phyloP scores from a whole-genome alignment of 352 stramenopile genomes.

The Phytophthora megakarya region DNA sequence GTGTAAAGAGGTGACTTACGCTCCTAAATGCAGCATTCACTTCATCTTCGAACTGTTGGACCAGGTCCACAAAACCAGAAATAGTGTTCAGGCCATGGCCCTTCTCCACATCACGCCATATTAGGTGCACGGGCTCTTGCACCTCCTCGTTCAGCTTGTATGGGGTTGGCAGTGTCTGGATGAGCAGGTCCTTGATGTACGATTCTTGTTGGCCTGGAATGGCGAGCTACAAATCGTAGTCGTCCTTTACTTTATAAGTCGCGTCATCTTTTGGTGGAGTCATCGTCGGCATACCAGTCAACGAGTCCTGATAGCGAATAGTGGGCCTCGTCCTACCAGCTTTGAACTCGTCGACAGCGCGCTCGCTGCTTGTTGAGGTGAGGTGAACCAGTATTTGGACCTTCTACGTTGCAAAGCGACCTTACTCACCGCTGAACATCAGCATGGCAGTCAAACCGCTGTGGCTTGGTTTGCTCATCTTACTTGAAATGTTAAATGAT shows the following conservation, averaged over 20 bases:
- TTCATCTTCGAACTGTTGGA: background rate
- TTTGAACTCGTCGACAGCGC: background rate
- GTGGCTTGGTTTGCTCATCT: constrained; percentile 6
- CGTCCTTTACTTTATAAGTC: background rate
- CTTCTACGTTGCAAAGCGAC: background rate
- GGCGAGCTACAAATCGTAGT: background rate
- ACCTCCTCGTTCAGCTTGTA: background rate
- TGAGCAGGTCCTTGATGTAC: constrained; percentile 16
- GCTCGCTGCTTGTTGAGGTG: background rate
- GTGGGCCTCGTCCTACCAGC: background rate
- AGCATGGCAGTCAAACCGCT: background rate
- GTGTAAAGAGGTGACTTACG: background rate
- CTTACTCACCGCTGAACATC: background rate
- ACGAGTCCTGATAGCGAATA: background rate
- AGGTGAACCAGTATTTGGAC: background rate
- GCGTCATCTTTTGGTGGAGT: background rate
- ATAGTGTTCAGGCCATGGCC: constrained; percentile 4
- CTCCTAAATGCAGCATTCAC: background rate
- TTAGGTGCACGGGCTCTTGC: constrained; percentile 1
- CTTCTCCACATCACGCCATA: constrained; percentile 1
- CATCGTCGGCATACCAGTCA: background rate
- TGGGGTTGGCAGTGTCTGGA: background rate
- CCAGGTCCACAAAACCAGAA: background rate
- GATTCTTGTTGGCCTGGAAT: background rate
- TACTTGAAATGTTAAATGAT: constrained; percentile 16